Percentiles rank a stretch among this genome's conserved stretches.
phyloP scores from a whole-genome alignment of 1,284 basidiomycete species.

The Pyrrhoderma noxium region DNA sequence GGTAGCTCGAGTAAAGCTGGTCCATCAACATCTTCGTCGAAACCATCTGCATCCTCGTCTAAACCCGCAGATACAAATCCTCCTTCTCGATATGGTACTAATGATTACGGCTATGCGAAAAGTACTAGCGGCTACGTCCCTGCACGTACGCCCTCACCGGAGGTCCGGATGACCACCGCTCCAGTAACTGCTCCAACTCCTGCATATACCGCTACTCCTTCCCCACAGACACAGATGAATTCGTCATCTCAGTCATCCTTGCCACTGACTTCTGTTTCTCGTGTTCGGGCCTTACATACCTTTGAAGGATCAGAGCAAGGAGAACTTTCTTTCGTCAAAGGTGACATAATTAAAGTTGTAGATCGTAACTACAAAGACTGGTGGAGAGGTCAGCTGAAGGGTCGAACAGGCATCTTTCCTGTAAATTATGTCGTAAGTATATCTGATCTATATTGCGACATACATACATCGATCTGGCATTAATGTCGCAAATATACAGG shows the following conservation, averaged over 20 bases:
- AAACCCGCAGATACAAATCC: constrained; percentile 13
- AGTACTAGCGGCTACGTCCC: constrained; percentile 38
- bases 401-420: constrained; percentile 94
- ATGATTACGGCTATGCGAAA: constrained; percentile 17
- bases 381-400: constrained; percentile 95
- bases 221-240: constrained; percentile 20
- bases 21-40: constrained; percentile 26
- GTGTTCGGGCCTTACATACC: constrained; percentile 86
- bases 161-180: constrained; percentile 19
- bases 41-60: constrained; percentile 13
- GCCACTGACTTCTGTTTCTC: constrained; percentile 44
- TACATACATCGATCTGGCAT: not conserved
- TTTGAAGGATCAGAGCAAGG: constrained; percentile 88
- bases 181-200: constrained; percentile 22
- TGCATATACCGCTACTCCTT: constrained; percentile 20
- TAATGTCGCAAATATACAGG: constrained; percentile 37
- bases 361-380: constrained; percentile 96
- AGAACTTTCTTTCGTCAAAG: constrained; percentile 88
- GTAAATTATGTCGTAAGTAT: constrained; percentile 88
- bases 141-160: constrained; percentile 35
- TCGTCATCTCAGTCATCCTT: constrained; percentile 19
- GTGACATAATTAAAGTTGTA: constrained; percentile 94
- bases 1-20: constrained; percentile 37
- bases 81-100: constrained; percentile 16
- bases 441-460: not conserved